phyloP scores from a whole-genome alignment of 108 stramenopile species.

The Pseudonitzschia multistriata region DNA sequence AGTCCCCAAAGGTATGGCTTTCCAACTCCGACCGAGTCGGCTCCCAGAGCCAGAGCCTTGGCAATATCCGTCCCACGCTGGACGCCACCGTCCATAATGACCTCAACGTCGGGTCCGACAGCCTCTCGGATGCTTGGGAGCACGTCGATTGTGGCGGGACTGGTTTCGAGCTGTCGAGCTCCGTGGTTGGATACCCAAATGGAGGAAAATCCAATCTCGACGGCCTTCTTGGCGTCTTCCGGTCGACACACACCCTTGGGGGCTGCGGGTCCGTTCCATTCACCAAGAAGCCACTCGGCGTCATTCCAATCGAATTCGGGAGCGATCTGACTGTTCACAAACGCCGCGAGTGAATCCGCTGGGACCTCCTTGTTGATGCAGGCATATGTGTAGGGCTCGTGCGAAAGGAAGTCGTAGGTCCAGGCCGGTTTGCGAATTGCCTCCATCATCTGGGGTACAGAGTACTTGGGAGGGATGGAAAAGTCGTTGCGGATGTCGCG shows the following conservation, averaged over 20 bases:
- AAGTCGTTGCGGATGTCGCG: slow-evolving; percentile 96
- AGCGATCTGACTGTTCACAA: slow-evolving; percentile 92
- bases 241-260: slow-evolving; percentile 96
- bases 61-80: slow-evolving; percentile 96
- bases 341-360: slow-evolving; percentile 92
- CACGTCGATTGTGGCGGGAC: slow-evolving; percentile 93
- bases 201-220: slow-evolving; percentile 91
- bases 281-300: slow-evolving; percentile 94
- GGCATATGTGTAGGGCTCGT: slow-evolving; percentile 89
- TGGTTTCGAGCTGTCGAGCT: slow-evolving; percentile 95
- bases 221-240: slow-evolving; percentile 90
- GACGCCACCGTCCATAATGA: slow-evolving; percentile 97
- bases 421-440: slow-evolving; percentile 86
- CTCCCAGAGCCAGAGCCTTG: slow-evolving; percentile 94
- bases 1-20: slow-evolving; percentile 96
- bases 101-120: slow-evolving; percentile 91
- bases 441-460: slow-evolving; percentile 77
- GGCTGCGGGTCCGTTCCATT: slow-evolving; percentile 89
- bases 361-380: slow-evolving; percentile 87
- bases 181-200: slow-evolving; percentile 99
- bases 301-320: slow-evolving; percentile 95
- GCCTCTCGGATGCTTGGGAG: slow-evolving; percentile 92
- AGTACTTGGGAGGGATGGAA: slow-evolving; percentile 91
- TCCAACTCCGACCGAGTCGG: slow-evolving; percentile 93
- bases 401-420: slow-evolving; percentile 88